These are phyloP conservation scores for Geranium rotundifolium DNA, from an alignment of 345 rosid genomes.

Conservation along the genomic window DNA sequence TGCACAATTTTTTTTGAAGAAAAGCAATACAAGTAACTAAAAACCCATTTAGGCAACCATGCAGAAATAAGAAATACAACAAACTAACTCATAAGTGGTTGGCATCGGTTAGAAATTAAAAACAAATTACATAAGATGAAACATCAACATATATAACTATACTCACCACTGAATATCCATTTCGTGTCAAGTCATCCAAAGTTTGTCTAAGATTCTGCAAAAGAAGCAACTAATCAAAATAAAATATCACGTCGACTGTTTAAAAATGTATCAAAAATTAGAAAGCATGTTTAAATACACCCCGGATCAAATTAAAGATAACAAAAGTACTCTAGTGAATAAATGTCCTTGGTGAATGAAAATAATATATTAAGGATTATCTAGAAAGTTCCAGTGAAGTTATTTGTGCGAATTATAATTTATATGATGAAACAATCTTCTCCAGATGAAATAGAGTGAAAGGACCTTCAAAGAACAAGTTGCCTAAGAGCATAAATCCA, in stretches of 20 bases:
- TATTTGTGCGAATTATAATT: not conserved
- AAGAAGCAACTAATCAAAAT: slow-evolving; percentile 8
- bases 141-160: not conserved
- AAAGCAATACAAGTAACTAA: too few relatives aligned
- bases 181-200: slow-evolving; percentile 83
- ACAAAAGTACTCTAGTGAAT: not conserved
- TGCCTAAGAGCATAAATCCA: too few relatives aligned
- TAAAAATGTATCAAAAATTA: slow-evolving; percentile 1
- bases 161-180: slow-evolving; percentile 86
- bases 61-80: not conserved
- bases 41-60: not conserved
- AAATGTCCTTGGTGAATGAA: not conserved
- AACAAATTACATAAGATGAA: not conserved
- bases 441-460: too few relatives aligned
- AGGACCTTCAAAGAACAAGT: too few relatives aligned
- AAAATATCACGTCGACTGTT: not conserved
- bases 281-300: not conserved
- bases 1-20: too few relatives aligned
- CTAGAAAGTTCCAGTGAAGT: not conserved
- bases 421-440: too few relatives aligned
- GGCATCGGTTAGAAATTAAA: not conserved
- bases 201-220: slow-evolving; percentile 97
- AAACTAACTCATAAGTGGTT: not conserved
- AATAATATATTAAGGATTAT: not conserved
- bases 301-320: not conserved